Percentiles rank a stretch among this genome's conserved stretches.
phyloP scores from a whole-genome alignment of 2,329 filamentous ascomycete genomes.

The Fusarium dlaminii region DNA sequence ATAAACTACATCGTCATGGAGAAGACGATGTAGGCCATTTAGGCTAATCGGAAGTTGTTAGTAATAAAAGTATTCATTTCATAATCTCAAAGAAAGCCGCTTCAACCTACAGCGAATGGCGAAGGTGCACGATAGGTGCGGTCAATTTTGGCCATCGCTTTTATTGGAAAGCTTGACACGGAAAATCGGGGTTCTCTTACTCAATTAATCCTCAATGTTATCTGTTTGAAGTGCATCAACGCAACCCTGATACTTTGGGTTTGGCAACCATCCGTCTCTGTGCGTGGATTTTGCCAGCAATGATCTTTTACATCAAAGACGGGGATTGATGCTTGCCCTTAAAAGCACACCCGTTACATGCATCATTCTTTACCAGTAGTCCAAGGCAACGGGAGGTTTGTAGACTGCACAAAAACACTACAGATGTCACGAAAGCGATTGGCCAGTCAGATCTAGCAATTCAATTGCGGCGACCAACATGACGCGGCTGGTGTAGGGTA shows the following conservation, averaged over 20 bases:
- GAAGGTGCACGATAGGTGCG: rapidly evolving
- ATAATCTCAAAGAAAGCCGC: neutral
- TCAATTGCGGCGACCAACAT: neutral
- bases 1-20: neutral
- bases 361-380: neutral
- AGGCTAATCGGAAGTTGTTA: neutral
- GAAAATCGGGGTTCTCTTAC: too few species aligned
- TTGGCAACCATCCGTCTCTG: rapidly evolving
- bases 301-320: rapidly evolving
- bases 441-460: neutral
- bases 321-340: neutral
- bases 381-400: neutral
- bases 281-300: rapidly evolving
- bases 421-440: rapidly evolving
- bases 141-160: neutral
- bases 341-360: rapidly evolving
- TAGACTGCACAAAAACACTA: neutral
- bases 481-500: neutral
- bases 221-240: rapidly evolving
- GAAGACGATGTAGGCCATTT: neutral
- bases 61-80: too few species aligned
- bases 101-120: neutral
- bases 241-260: neutral
- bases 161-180: neutral
- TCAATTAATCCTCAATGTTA: neutral